These are phyloP conservation scores for Tolypocladium paradoxum DNA, from an alignment of 2,329 filamentous ascomycete genomes.

Conservation along the genomic window DNA sequence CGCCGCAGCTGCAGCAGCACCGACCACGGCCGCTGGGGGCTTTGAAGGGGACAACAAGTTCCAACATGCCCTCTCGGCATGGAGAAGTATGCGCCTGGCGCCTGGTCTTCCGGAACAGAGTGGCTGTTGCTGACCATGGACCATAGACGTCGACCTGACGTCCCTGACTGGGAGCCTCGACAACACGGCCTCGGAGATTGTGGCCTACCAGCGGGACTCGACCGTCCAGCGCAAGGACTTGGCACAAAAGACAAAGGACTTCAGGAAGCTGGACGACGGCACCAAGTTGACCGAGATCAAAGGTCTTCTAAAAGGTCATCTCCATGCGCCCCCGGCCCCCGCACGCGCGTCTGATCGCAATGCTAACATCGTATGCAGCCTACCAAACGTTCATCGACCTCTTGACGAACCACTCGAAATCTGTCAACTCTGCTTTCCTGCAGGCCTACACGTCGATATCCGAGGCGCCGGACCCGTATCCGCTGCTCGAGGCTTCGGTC, in stretches of 20 bases:
- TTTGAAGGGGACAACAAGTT: slow-evolving; percentile 76
- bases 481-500: slow-evolving; percentile 88
- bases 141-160: slow-evolving; percentile 73
- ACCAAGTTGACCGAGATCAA: slow-evolving; percentile 85
- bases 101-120: background rate
- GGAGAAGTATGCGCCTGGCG: slow-evolving; percentile 59
- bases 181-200: slow-evolving; percentile 88
- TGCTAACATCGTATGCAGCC: slow-evolving; percentile 38
- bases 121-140: slow-evolving; percentile 9
- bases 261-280: slow-evolving; percentile 83
- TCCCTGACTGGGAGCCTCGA: slow-evolving; percentile 78
- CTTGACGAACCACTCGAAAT: slow-evolving; percentile 90
- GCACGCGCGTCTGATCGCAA: background rate
- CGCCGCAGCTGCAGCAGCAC: slow-evolving; percentile 10
- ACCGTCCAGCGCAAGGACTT: slow-evolving; percentile 92
- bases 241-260: slow-evolving; percentile 98
- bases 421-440: slow-evolving; percentile 84
- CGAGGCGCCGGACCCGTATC: slow-evolving; percentile 93
- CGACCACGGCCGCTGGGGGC: slow-evolving; percentile 16
- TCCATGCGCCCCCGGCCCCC: background rate
- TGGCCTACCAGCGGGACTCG: slow-evolving; percentile 87
- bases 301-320: slow-evolving; percentile 67
- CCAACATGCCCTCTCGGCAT: slow-evolving; percentile 88
- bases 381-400: slow-evolving; percentile 98
- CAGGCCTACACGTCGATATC: slow-evolving; percentile 88